Conservation (phyloP, 2,329 filamentous ascomycete genomes). For the Paecilomyces dactylethromorphus region DNA sequence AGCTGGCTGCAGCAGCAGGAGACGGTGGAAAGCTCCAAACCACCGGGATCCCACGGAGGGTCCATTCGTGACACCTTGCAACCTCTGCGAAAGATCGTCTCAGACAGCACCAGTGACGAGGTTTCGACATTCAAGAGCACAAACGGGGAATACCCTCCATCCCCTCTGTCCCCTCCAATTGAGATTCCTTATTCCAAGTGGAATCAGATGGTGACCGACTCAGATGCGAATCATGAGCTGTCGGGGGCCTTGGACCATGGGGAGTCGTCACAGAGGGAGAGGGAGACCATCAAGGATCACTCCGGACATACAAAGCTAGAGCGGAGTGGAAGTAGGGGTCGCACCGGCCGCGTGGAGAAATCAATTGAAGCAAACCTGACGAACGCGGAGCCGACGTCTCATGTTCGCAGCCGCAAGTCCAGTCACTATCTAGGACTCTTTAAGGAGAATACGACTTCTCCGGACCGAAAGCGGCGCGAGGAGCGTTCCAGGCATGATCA, state of each 20-base stretch:
- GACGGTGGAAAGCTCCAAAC: conserved; percentile 11
- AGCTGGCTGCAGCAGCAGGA: conserved; percentile 16
- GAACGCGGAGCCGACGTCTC: conserved; percentile 47
- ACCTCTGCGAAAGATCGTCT: conserved; percentile 15
- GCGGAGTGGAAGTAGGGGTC: conserved; percentile 37
- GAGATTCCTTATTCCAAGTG: conserved; percentile 15
- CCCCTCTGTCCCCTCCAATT: conserved; percentile 21
- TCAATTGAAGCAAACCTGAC: conserved; percentile 58
- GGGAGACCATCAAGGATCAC: conserved; percentile 6
- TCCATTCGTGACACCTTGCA: conserved; percentile 13
- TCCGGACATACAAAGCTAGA: conserved; percentile 17
- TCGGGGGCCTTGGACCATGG: background rate
- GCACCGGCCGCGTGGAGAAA: conserved; percentile 49
- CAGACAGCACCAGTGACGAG: conserved; percentile 17
- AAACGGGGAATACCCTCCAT: conserved; percentile 19
- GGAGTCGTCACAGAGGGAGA: background rate
- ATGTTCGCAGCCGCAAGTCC: conserved; percentile 58
- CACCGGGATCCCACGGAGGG: conserved; percentile 6
- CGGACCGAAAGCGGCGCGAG: conserved; percentile 46
- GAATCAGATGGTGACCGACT: conserved; percentile 14
- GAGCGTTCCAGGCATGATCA: conserved; percentile 34
- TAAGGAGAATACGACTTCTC: conserved; percentile 53
- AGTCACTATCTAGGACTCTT: conserved; percentile 61
- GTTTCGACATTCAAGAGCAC: conserved; percentile 12
- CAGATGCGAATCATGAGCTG: conserved; percentile 12